Base-by-base conservation (phyloP, 129 eudicot species). In the Smallanthus sonchifolius region DNA sequence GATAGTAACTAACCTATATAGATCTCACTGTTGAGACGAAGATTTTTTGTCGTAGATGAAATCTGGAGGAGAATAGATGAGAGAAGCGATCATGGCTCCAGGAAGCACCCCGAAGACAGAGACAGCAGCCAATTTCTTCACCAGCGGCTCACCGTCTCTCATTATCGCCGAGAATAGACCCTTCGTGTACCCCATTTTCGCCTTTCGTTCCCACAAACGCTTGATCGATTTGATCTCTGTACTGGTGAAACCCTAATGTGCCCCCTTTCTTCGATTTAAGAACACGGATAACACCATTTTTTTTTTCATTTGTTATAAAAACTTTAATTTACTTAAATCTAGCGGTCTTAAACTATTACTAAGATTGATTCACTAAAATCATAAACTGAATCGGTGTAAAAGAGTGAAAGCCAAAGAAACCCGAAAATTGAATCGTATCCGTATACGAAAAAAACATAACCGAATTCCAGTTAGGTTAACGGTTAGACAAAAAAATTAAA, bases 1-100 rank as follows among this genome's bases (percentile, higher is more conserved):
- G 16, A 34, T 30, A 10, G 39, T 19, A 35, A 64, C 54, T 37
- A 9, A 75, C 79, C 73, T 2, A 38, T 9, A 20, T 8, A 65
- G 66, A 75, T 75, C 54, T 61, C 70, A 4, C 63, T 62, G 6
- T 69, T 47, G n/a, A 55, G 81, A 52, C 9, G 74, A 55, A 7
- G 78, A 45, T 4, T 70, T 57, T 2, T 56, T 67, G 43, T 66
- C 32, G 74, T 76, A 81, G 19, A 76, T 45, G 65, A 70, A 81
- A 64, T 81, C 82, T 24, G 85, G 85, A 10, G 81, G 85, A 6
- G 85, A 81, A 24, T 76, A 81, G 28, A 81, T 36, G 11, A 81
- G 77, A 14, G 85, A 76, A 15, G 81, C 78, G 65, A 67, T 4
- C 85, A 81, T 81, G 59, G 85, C 85, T 38, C 65, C 85, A 8